Conservation (phyloP, 805 yeast genomes). For the Candida vartiovaarae region DNA sequence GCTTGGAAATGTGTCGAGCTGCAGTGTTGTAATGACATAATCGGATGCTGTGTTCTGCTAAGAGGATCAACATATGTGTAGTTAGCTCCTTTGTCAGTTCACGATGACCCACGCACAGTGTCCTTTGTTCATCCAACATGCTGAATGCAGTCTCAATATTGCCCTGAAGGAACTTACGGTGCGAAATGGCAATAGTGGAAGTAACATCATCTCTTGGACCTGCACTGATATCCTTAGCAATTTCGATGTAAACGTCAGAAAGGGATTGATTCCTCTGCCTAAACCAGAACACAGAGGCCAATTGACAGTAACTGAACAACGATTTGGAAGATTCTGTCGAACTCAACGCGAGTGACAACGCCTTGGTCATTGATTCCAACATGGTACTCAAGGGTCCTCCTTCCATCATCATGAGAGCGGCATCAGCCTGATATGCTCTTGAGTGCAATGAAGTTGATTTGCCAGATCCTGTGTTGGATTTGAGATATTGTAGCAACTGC, state of each 20-base stretch:
- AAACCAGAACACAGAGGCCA: constrained; percentile 42
- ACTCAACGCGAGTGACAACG: constrained; percentile 47
- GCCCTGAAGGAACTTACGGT: constrained; percentile 31
- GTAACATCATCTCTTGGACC: constrained; percentile 32
- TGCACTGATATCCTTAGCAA: constrained; percentile 36
- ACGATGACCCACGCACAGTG: constrained; percentile 10
- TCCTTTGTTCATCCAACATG: constrained; percentile 29
- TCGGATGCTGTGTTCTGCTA: constrained; percentile 26
- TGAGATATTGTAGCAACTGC: constrained; percentile 55
- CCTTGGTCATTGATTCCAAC: constrained; percentile 51
- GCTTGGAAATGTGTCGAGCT: constrained; percentile 16
- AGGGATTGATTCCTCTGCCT: constrained; percentile 43
- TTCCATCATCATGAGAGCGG: constrained; percentile 44
- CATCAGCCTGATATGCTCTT: constrained; percentile 60
- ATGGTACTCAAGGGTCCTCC: constrained; percentile 40
- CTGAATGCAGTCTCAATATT: constrained; percentile 33
- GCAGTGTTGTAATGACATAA: constrained; percentile 22
- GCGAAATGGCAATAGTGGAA: constrained; percentile 33
- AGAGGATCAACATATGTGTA: constrained; percentile 33
- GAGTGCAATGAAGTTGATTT: constrained; percentile 32
- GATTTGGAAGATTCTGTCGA: constrained; percentile 26
- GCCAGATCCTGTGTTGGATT: constrained; percentile 24
- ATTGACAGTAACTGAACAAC: constrained; percentile 40
- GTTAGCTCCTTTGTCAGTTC: constrained; percentile 34
- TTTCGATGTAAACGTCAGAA: constrained; percentile 39